These are phyloP conservation scores for Rubia occidens DNA, from an alignment of 305 asterid genomes.

Conservation along the genomic window DNA sequence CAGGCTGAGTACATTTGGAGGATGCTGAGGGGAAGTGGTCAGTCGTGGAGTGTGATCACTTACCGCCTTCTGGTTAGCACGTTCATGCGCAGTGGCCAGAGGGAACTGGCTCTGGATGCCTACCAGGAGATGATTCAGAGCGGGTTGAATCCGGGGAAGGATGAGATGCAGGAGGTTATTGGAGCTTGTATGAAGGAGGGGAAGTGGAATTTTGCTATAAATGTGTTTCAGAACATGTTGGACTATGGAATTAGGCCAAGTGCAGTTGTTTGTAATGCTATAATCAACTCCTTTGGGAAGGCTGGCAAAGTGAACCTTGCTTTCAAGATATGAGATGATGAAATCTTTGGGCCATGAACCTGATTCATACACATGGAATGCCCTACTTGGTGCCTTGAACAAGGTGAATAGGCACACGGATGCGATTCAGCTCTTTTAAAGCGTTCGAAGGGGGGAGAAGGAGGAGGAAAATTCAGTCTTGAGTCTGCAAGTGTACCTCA, in stretches of 20 bases:
- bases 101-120: constrained; percentile 83
- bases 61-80: constrained; percentile 64
- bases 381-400: constrained; percentile 70
- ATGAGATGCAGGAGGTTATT: constrained; percentile 67
- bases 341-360: constrained; percentile 58
- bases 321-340: constrained; percentile 43
- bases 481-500: constrained; percentile 55
- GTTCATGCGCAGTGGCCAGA: constrained; percentile 65
- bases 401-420: constrained; percentile 47
- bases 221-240: constrained; percentile 45
- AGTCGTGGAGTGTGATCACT: constrained; percentile 53
- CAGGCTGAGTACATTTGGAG: constrained; percentile 61
- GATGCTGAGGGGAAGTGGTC: constrained; percentile 36
- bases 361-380: constrained; percentile 84
- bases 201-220: constrained; percentile 56
- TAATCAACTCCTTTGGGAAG: constrained; percentile 70
- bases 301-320: constrained; percentile 58
- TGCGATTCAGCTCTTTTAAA: constrained; percentile 57
- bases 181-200: constrained; percentile 90
- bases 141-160: constrained; percentile 43
- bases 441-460: constrained; percentile 31
- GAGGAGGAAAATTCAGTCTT: constrained; percentile 22
- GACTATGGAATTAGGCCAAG: constrained; percentile 50
- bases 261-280: constrained; percentile 51
- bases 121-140: constrained; percentile 68